These are phyloP conservation scores for Datura wrightii DNA, from an alignment of 257 asterid species.

Conservation along the genomic window DNA sequence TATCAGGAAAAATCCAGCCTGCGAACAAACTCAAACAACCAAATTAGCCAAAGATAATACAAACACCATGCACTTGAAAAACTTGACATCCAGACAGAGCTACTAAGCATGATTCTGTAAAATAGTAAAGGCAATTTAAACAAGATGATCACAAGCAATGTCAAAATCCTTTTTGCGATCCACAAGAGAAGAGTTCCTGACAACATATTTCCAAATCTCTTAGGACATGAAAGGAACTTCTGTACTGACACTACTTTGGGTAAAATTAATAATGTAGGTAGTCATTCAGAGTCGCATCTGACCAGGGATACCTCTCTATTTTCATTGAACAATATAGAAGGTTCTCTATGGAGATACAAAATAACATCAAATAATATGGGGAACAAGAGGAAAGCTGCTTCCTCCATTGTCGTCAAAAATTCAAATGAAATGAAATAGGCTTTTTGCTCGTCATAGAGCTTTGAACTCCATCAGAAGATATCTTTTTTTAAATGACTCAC, in stretches of 20 bases:
- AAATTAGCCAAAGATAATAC: background rate
- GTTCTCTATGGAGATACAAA: background rate
- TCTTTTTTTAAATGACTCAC: background rate
- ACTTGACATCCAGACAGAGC: background rate
- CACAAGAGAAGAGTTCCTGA: constrained; percentile 9
- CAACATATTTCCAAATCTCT: background rate
- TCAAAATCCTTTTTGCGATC: background rate
- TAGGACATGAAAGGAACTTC: background rate
- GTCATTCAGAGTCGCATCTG: background rate
- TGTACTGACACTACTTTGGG: background rate
- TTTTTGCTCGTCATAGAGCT: background rate
- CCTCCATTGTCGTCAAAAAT: background rate
- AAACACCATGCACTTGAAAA: background rate
- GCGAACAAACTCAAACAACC: constrained; percentile 41
- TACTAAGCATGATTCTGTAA: background rate
- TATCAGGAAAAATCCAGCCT: constrained; percentile 91
- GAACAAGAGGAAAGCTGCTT: background rate
- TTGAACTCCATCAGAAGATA: background rate
- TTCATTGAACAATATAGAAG: background rate
- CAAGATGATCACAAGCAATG: background rate
- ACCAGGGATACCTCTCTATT: background rate
- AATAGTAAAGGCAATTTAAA: background rate
- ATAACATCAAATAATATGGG: background rate
- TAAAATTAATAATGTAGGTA: constrained; percentile 13
- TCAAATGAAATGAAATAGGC: background rate